phyloP scores from a whole-genome alignment of 306 rosid genomes.

The Prunus dulcis region DNA sequence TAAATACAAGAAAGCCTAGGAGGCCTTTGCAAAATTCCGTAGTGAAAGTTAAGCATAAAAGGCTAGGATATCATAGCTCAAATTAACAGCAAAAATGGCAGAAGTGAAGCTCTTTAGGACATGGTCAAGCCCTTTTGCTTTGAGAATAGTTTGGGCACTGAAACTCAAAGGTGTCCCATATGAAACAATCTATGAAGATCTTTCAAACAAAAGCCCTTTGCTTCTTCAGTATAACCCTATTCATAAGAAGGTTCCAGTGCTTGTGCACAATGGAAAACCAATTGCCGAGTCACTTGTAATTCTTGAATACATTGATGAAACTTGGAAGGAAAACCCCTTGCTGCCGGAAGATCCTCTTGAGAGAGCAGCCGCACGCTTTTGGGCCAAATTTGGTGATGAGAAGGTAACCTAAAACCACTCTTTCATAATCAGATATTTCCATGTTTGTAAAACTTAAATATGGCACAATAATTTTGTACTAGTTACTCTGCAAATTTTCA shows the following conservation, averaged over 20 bases:
- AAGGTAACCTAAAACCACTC: constrained; percentile 5
- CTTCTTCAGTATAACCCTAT: constrained; percentile 34
- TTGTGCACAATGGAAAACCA: constrained; percentile 29
- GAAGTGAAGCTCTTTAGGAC: constrained; percentile 26
- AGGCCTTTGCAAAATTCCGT: background rate
- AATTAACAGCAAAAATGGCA: background rate
- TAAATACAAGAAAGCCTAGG: background rate
- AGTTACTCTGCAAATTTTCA: too few relatives aligned
- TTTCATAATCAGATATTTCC: background rate
- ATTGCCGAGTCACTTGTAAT: constrained; percentile 29
- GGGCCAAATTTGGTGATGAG: constrained; percentile 33
- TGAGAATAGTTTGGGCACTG: constrained; percentile 40
- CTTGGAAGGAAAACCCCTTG: constrained; percentile 33
- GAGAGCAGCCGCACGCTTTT: constrained; percentile 30
- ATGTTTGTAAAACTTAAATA: too few relatives aligned
- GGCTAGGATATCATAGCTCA: background rate
- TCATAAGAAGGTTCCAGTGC: constrained; percentile 30
- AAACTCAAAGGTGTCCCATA: constrained; percentile 30
- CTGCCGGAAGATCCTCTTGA: constrained; percentile 24
- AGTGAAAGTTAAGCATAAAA: background rate
- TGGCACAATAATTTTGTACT: background rate
- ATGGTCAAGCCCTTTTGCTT: constrained; percentile 29
- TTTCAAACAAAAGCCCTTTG: constrained; percentile 32
- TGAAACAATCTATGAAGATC: constrained; percentile 32
- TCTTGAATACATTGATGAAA: constrained; percentile 36